Base-by-base conservation (phyloP, 208 protist genomes). In the Crithidia sp. region DNA sequence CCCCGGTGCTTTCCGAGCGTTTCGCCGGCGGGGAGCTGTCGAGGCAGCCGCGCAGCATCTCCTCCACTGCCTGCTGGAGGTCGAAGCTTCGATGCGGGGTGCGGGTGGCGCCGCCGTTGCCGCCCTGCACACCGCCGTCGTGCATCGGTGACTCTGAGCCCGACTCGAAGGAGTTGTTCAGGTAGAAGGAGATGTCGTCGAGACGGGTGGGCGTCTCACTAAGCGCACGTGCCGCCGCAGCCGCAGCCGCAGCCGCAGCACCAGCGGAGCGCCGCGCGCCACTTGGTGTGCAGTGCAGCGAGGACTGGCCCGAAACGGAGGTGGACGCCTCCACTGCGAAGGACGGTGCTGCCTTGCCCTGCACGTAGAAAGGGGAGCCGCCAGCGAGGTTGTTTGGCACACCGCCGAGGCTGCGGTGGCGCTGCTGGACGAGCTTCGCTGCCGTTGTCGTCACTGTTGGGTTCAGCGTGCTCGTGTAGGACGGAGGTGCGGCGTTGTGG, bases 91-190 rank as follows among this genome's bases (percentile, higher is more conserved):
- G 61, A 14, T 55, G 39, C 4, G 74, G 74, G 0, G 69, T 81
- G 8, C 41, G 39, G 2, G 45, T 6, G 0, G 57, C 47, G 9
- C 14, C 28, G 67, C 56, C 54, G 36, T 37, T 56, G 10, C 36
- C 50, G 5, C 40, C 67, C 0, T 28, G 28, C 28, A 28, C 28
- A 28, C 7, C 63, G 9, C 41, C 54, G 45, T 67, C 64, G n/a
- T 47, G 47, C 63, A 13, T 63, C 40, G 68, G 67, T 2, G 69
- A 52, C 76, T 74, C 76, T 2, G 63, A 76, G 41, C 70, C 64
- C 7, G 70, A 74, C 63, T 81, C 76, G 40, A 76, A 74, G 3
- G 76, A 69, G 54, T 79, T 79, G 58, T 77, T 77, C 16, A 79
- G 56, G 52, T 64, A 79, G 14, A 79, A 61, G 0, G 74, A 67